Evolutionary conservation across 139 green algal species (phyloP).

Genomic region (Chlamydomonas sphaeroides): DNA sequence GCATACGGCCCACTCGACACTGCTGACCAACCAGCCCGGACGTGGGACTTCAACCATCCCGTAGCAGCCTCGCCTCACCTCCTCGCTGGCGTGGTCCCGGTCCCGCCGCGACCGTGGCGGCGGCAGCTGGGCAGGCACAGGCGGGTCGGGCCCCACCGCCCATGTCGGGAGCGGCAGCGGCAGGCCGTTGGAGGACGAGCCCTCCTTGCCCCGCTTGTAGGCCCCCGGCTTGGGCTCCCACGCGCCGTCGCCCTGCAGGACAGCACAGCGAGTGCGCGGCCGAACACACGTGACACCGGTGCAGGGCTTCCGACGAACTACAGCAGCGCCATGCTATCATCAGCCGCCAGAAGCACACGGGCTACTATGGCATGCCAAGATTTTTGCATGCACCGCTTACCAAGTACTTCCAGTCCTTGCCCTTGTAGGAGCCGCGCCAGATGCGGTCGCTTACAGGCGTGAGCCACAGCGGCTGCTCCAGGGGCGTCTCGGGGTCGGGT

Average conservation of each 20-base stretch:
- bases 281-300: too few species aligned
- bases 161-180: slow-evolving; percentile 22
- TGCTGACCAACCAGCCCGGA: too few species aligned
- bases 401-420: slow-evolving; percentile 82
- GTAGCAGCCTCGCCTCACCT: too few species aligned
- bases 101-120: background rate
- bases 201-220: slow-evolving; percentile 32
- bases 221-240: slow-evolving; percentile 74
- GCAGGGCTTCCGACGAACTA: too few species aligned
- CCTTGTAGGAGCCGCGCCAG: slow-evolving; percentile 84
- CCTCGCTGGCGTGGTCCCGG: too few species aligned
- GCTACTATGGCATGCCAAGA: too few species aligned
- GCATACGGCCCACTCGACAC: too few species aligned
- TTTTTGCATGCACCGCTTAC: too few species aligned
- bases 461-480: slow-evolving; percentile 59
- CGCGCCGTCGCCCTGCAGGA: slow-evolving; percentile 68
- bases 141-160: background rate
- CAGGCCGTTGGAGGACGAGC: slow-evolving; percentile 13
- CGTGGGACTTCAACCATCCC: too few species aligned
- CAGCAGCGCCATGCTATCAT: too few species aligned
- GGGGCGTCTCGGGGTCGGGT: background rate
- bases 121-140: background rate
- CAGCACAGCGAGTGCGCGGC: too few species aligned
- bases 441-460: slow-evolving; percentile 68
- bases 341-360: too few species aligned